A percentile compares a stretch with the other conserved stretches of the same genome.
phyloP scores from a whole-genome alignment of 129 eudicot species.

The Dittrichia graveolens region DNA sequence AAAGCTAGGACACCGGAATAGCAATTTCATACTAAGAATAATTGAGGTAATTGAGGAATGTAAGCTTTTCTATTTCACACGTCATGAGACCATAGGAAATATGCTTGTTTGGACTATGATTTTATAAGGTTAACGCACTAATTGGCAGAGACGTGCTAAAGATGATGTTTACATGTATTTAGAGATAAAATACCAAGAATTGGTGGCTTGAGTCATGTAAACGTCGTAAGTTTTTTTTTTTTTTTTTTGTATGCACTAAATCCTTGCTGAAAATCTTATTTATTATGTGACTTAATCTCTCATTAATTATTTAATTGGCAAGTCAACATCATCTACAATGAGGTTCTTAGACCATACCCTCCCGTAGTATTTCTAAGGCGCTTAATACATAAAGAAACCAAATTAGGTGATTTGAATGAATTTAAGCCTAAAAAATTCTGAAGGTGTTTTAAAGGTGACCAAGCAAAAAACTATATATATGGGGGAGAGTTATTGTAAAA shows the following conservation, averaged over 20 bases:
- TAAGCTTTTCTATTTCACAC: constrained; percentile 34
- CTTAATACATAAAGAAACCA: constrained; percentile 18
- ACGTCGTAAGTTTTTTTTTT: constrained; percentile 29
- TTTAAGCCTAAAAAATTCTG: constrained; percentile 53
- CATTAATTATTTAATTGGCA: constrained; percentile 8
- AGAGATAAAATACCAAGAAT: constrained; percentile 26
- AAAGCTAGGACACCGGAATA: constrained; percentile 19
- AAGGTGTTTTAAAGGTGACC: constrained; percentile 50
- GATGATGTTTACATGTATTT: constrained; percentile 32
- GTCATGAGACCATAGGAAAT: constrained; percentile 34
- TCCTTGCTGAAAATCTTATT: neutral
- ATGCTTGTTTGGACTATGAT: constrained; percentile 44
- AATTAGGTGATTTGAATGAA: constrained; percentile 40
- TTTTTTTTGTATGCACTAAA: too few relatives aligned
- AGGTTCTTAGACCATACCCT: constrained; percentile 50
- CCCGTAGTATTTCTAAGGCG: constrained; percentile 28
- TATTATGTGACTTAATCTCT: neutral
- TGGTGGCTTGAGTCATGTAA: constrained; percentile 33
- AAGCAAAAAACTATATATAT: constrained; percentile 32
- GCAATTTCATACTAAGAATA: constrained; percentile 26
- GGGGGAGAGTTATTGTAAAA: too few relatives aligned
- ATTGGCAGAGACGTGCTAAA: constrained; percentile 38
- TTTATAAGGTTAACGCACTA: constrained; percentile 20
- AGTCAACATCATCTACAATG: constrained; percentile 34
- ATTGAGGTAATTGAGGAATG: constrained; percentile 37